Evolutionary conservation across 148 eudicot genomes (phyloP), one percentile per base, ranked within the genome.

Genomic region (Vaccinium darrowii): DNA sequence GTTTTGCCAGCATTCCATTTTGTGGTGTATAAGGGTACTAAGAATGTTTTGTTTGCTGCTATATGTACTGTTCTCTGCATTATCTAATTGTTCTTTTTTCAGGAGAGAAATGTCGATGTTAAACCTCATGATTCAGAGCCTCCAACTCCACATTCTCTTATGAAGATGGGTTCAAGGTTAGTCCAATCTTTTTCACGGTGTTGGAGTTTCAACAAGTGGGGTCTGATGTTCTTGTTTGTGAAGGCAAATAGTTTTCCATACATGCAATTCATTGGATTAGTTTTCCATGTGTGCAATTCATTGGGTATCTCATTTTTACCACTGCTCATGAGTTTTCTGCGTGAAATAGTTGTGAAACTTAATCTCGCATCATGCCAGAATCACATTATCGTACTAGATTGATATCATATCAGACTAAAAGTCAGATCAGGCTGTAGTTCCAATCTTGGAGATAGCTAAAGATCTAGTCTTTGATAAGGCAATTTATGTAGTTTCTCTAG

Each of bases 81-180:
- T 73, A 72, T 76, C 57, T 82, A 25, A 77, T 87, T 67, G 36
- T 27, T 63, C 36, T 87, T 67, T 51, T 73, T 88, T 82, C 91
- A 97, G 98, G 99, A 93, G 84, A 94, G 89, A 88, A 92, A 92
- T 85, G 89, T 87, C 89, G 95, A 95, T 76, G 92, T 87, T 81
- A 94, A 90, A 85, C 78, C 86, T 87, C 94, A 90, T 71, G 96
- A 94, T 80, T 86, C 90, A 33, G 98, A 94, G 82, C 93, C 96
- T 87, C 90, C 93, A 63, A 94, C 94, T 84, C 95, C 98, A 49
- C 92, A 90, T 83, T 90, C 94, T 63, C 91, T 90, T 79, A 76
- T 93, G 30, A 97, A 93, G 86, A 86, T 91, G 93, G 87, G 91
- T 76, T 92, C 94, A 80, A 93, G 99, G 99, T 97, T 57, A 81